Base-by-base conservation (phyloP, 176 grass and related monocot genomes). In the Rhynchospora breviuscula region DNA sequence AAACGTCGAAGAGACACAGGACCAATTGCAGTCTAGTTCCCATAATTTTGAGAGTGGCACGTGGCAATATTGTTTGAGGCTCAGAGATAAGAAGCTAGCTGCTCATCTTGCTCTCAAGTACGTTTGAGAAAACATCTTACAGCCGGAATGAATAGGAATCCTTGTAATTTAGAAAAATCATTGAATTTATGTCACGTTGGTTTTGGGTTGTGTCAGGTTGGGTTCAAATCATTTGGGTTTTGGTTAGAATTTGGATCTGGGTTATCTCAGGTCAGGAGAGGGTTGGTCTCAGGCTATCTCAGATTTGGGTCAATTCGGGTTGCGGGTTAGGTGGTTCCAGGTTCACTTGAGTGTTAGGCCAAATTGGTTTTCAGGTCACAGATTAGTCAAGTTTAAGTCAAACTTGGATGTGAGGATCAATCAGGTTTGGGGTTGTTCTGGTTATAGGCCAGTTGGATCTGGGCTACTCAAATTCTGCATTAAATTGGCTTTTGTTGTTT, bases 31-130 rank as follows among this genome's bases (percentile, higher is more conserved):
- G 56, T 80, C 85, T 81, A 88, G 73, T 60, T 85, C 87, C 66
- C 58, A 9, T 69, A 87, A 86, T 82, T 82, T 88, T 90, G 87
- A 84, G 43, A 98, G 88, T 65, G 80, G 84, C 69, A 93, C 85
- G 74, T 98, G 92, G 90, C 95, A 95, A 80, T 93, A 95, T 67
- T 98, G 95, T 83, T 88, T 98, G 79, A 90, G 95, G 44, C 86
- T 98, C 45, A 93, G 91, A 89, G 89, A 94, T 83, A 98, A 98
- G 87, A 88, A 88, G 78, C 79, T 98, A 85, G 92, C 95, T 61
- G 89, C 92, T 63, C 61, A 87, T 56, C 90, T 98, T 79, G 91
- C 90, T 87, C 88, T 98, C 60, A 95, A 93, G 89, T 98, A 93
- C 14, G 89, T 70, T 70, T 57, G 51, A 11, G 22, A 62, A 58